A percentile compares a stretch with the other conserved stretches of the same genome.
These are phyloP conservation scores for Blastomyces emzantsi DNA, from an alignment of 2,329 filamentous ascomycete genomes.

Conservation along the genomic window DNA sequence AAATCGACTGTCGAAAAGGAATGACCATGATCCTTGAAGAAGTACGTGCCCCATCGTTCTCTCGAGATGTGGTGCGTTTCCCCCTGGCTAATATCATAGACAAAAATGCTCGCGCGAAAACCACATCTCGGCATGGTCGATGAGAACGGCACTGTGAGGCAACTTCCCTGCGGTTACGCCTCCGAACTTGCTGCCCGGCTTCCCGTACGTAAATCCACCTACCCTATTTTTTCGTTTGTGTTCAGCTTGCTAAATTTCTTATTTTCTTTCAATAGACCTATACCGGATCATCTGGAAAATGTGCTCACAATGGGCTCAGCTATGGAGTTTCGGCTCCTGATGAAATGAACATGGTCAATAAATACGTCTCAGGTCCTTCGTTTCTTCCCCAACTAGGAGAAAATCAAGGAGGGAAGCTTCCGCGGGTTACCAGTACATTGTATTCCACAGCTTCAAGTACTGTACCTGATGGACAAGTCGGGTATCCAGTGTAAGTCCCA, in stretches of 20 bases:
- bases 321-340: neutral
- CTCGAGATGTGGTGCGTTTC: neutral
- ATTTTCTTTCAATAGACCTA: neutral
- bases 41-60: neutral
- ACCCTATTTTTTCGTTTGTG: neutral
- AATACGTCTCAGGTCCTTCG: neutral
- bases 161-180: slow-evolving; percentile 8
- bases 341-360: slow-evolving; percentile 1
- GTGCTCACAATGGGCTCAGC: neutral
- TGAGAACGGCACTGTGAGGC: slow-evolving; percentile 10
- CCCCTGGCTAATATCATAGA: slow-evolving; percentile 9
- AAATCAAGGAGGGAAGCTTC: slow-evolving; percentile 4
- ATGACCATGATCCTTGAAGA: slow-evolving; percentile 16
- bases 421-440: neutral
- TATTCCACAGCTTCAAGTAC: slow-evolving; percentile 1
- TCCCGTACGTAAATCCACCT: slow-evolving; percentile 9
- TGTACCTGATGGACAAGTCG: neutral
- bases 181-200: slow-evolving; percentile 12
- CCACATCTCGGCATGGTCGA: slow-evolving; percentile 12
- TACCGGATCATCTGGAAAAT: neutral
- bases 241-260: neutral
- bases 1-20: slow-evolving; percentile 12
- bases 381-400: slow-evolving; percentile 5
- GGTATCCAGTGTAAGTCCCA: neutral
- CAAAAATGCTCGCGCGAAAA: slow-evolving; percentile 11